Evolutionary conservation across 768 basidiomycete genomes (phyloP).

Genomic region (Tephrocybe sp.): DNA sequence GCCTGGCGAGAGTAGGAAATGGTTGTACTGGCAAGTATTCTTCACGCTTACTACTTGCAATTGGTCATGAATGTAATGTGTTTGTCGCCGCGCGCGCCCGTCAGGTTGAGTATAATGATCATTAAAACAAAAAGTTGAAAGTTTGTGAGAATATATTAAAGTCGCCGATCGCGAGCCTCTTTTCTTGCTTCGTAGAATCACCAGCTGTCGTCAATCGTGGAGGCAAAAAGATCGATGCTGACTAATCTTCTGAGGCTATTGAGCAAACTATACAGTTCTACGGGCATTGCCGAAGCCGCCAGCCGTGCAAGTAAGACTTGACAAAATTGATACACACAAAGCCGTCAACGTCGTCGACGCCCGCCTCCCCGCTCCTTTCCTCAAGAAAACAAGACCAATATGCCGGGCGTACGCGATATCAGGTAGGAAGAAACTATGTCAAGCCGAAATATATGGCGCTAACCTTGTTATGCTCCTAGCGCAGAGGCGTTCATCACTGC

Average conservation of each 20-base stretch:
- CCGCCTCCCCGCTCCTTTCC: constrained; percentile 44
- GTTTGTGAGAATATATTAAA: too few relatives aligned
- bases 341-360: constrained; percentile 49
- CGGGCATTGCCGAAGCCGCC: constrained; percentile 42
- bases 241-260: constrained; percentile 21
- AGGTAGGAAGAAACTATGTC: constrained; percentile 43
- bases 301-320: constrained; percentile 18
- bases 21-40: too few relatives aligned
- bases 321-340: constrained; percentile 44
- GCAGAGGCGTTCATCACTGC: constrained; percentile 93
- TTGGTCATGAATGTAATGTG: too few relatives aligned
- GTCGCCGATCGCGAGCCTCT: too few relatives aligned
- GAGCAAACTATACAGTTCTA: constrained; percentile 42
- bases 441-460: constrained; percentile 12
- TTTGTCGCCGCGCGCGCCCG: too few relatives aligned
- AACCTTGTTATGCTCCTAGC: constrained; percentile 42
- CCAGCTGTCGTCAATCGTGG: too few relatives aligned
- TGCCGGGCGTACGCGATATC: constrained; percentile 85
- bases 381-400: constrained; percentile 53
- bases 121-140: too few relatives aligned
- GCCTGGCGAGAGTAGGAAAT: too few relatives aligned
- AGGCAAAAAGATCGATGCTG: constrained; percentile 14
- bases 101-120: too few relatives aligned
- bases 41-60: too few relatives aligned
- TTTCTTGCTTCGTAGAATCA: too few relatives aligned